Percentiles rank a stretch among this genome's conserved stretches.
These are phyloP conservation scores for Vanderwaltozyma yarrowii DNA, from an alignment of 805 yeast species.

Conservation along the genomic window DNA sequence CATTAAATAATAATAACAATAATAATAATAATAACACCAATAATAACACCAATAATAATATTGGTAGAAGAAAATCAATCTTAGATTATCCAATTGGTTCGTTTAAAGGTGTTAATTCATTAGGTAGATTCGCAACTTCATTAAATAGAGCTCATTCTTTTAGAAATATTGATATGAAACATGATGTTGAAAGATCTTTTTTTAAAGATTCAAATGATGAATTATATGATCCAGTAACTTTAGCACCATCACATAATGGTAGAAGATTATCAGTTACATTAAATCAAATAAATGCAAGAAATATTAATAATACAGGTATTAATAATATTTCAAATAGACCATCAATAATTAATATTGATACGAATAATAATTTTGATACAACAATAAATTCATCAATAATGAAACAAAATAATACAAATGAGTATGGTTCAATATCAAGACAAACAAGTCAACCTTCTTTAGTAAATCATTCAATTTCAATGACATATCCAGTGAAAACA, in stretches of 20 bases:
- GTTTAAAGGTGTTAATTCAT: conserved; percentile 54
- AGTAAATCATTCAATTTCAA: conserved; percentile 33
- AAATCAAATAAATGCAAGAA: conserved; percentile 4
- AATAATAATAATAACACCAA: not conserved
- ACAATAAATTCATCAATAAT: too few relatives aligned
- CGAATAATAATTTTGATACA: not conserved
- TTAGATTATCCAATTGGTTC: conserved; percentile 45
- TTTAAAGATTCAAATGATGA: conserved; percentile 53
- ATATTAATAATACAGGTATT: conserved; percentile 12
- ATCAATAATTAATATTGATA: conserved; percentile 15
- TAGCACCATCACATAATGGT: conserved; percentile 57
- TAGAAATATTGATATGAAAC: conserved; percentile 39
- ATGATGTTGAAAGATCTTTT: conserved; percentile 43
- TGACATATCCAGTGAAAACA: conserved; percentile 22
- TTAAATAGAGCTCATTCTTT: conserved; percentile 71
- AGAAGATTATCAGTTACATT: conserved; percentile 52
- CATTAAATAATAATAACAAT: not conserved
- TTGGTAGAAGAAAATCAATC: conserved; percentile 29
- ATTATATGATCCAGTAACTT: conserved; percentile 54
- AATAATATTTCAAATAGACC: conserved; percentile 14
- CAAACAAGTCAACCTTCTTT: conserved; percentile 12
- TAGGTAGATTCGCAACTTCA: conserved; percentile 72
- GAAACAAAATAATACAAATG: conserved; percentile 15
- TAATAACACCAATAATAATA: not conserved
- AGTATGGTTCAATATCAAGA: conserved; percentile 3